A percentile compares a stretch with the other conserved stretches of the same genome.
Conservation (phyloP, 2,329 filamentous ascomycete genomes). For the Bipolaris sorokiniana region DNA sequence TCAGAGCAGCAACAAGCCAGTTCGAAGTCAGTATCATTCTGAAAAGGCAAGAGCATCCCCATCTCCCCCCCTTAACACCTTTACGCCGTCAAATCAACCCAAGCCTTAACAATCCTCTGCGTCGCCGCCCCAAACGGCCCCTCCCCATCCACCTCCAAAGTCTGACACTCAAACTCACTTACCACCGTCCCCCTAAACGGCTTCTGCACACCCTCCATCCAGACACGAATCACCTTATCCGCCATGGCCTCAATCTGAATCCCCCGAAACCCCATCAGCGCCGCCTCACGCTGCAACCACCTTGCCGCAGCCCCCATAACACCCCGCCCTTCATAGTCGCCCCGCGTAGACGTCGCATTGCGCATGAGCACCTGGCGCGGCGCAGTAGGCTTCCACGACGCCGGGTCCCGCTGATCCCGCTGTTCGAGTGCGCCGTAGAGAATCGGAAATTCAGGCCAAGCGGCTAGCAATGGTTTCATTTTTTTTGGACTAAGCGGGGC, state of each 20-base stretch:
- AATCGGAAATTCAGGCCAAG: slow-evolving; percentile 33
- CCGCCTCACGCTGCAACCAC: slow-evolving; percentile 49
- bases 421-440: slow-evolving; percentile 31
- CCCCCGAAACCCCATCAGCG: slow-evolving; percentile 38
- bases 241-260: slow-evolving; percentile 47
- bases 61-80: too few species aligned
- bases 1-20: background rate
- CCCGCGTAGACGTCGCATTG: slow-evolving; percentile 47
- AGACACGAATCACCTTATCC: slow-evolving; percentile 41
- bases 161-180: slow-evolving; percentile 31
- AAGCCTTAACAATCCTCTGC: slow-evolving; percentile 34
- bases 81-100: slow-evolving; percentile 29
- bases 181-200: slow-evolving; percentile 33
- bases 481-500: slow-evolving; percentile 33
- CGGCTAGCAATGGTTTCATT: slow-evolving; percentile 29
- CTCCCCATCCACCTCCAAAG: slow-evolving; percentile 32
- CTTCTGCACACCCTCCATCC: slow-evolving; percentile 32
- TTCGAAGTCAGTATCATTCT: background rate
- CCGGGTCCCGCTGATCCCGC: slow-evolving; percentile 31
- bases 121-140: slow-evolving; percentile 32
- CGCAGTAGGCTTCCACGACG: slow-evolving; percentile 36
- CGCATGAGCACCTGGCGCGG: slow-evolving; percentile 43
- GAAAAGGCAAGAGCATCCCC: background rate
- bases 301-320: slow-evolving; percentile 46
- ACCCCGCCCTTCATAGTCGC: slow-evolving; percentile 43